Evolutionary conservation across 164 flowering plant genomes (phyloP).

Genomic region (Cinnamomum chago): DNA sequence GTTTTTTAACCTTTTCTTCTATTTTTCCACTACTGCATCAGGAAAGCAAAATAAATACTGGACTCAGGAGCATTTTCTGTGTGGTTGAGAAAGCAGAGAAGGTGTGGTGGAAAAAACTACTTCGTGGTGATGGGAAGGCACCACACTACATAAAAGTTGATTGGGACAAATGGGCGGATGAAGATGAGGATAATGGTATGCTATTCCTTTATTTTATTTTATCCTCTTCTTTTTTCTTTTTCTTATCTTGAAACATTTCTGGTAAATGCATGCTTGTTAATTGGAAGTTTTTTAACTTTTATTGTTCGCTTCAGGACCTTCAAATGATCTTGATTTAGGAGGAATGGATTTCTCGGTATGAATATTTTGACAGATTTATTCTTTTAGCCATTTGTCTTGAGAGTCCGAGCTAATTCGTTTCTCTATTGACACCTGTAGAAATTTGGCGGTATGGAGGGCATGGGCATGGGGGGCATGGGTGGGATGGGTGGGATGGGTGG

Average conservation of each 20-base stretch:
- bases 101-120: constrained; percentile 85
- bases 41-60: constrained; percentile 81
- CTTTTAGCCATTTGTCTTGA: background rate
- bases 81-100: constrained; percentile 78
- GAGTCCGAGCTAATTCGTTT: constrained; percentile 1
- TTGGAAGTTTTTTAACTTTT: background rate
- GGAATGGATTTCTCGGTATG: constrained; percentile 95
- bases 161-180: constrained; percentile 99
- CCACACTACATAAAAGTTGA: constrained; percentile 85
- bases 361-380: background rate
- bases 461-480: constrained; percentile 37
- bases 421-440: constrained; percentile 33
- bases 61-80: constrained; percentile 66
- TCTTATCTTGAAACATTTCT: background rate
- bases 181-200: constrained; percentile 67
- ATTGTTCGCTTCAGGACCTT: constrained; percentile 27
- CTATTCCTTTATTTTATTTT: background rate
- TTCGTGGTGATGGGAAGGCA: constrained; percentile 57
- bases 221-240: background rate
- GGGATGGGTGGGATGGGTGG: constrained; percentile 35
- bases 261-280: background rate
- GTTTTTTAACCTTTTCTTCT: background rate
- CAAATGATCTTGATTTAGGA: constrained; percentile 60
- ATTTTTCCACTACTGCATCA: constrained; percentile 13
- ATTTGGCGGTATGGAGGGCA: constrained; percentile 43